phyloP scores from a whole-genome alignment of 345 rosid species.

The Linum usitatissimum region DNA sequence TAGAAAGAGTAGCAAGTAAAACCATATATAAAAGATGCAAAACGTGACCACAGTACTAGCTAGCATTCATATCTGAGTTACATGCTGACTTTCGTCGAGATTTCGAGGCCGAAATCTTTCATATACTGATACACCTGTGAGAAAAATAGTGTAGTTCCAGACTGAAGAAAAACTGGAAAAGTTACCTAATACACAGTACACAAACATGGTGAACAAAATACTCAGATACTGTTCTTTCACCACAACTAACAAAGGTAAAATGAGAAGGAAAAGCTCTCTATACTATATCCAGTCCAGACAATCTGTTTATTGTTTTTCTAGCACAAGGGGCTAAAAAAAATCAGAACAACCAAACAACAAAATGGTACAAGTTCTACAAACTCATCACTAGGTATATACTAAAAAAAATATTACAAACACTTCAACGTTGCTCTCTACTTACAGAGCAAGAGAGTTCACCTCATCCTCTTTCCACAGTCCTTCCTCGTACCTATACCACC shows the following conservation, averaged over 20 bases:
- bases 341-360: neutral
- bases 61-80: no score
- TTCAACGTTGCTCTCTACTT: constrained; percentile 9
- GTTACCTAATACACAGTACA: no score
- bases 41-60: no score
- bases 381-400: neutral
- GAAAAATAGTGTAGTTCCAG: no score
- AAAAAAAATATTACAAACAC: neutral
- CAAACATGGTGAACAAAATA: no score
- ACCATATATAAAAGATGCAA: no score
- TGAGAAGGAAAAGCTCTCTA: neutral
- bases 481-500: constrained; percentile 82
- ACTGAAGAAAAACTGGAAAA: no score
- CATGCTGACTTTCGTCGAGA: no score
- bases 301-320: neutral
- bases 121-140: no score
- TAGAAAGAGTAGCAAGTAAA: no score
- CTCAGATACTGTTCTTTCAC: neutral
- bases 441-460: constrained; percentile 45
- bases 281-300: neutral
- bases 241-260: neutral
- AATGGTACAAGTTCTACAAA: neutral
- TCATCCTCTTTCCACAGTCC: constrained; percentile 75
- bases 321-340: neutral
- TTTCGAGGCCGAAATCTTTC: no score